Evolutionary conservation across 805 yeast genomes (phyloP), one percentile per base, ranked within the genome.

Genomic region (Sungouiozyma intestinalis): DNA sequence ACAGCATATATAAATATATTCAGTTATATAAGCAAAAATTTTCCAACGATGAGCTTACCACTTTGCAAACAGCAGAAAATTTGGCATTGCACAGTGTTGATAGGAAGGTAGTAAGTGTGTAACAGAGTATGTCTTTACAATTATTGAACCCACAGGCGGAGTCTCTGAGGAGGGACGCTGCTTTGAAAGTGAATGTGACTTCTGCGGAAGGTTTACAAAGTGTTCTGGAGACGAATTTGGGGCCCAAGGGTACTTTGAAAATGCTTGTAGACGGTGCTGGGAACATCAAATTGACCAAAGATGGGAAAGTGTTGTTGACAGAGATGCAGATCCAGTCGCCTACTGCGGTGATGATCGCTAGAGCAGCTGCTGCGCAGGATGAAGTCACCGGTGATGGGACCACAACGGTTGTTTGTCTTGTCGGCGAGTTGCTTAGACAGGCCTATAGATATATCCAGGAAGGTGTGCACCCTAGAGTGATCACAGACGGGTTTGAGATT

Each of bases 351-450:
- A 77, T 83, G 84, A 83, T 83, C 66, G 95, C 98, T 2, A 75
- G 97, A 50, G 98, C 97, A 13, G 98, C 98, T 39, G 79, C 95
- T 37, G 97, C 98, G 0, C 98, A 92, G 66, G 98, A 92, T 63
- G 98, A 92, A 64, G 86, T 92, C 59, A 85, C 97, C n/a, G 98
- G 98, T 40, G 98, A 92, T 65, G 98, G 98, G 49, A 92, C 98
- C 42, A 90, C 97, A 4, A 83, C 96, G 2, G 98, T 92, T 42
- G 90, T 88, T 36, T 71, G 94, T 48, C 73, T 88, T 42, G 98
- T 92, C 35, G 98, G 98, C 43, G 97, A 90, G 63, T 69, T 92
- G 47, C 73, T 92, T 60, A 85, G 85, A 61, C 97, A 92, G 65
- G 96, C 97, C 20, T 92, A 90, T 61, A 74, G 97, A 52, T 88